phyloP scores from a whole-genome alignment of 2,329 filamentous ascomycete genomes.

The Aureobasidium musti region DNA sequence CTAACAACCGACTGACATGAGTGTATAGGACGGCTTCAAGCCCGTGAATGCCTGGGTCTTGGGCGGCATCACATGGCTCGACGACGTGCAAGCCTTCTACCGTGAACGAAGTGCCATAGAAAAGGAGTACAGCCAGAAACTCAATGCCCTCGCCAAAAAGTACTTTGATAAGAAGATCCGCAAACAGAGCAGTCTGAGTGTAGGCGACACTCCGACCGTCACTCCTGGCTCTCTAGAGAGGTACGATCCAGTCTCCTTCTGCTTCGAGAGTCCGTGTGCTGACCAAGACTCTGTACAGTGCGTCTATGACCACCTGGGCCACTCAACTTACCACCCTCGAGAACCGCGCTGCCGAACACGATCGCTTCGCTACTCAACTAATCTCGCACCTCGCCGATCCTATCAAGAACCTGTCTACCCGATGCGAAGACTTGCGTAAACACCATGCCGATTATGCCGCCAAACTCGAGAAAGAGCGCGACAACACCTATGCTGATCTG shows the following conservation, averaged over 20 bases:
- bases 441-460: constrained; percentile 84
- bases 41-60: constrained; percentile 84
- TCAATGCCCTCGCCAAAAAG: constrained; percentile 85
- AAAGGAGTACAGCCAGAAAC: constrained; percentile 92
- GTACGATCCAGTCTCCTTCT: constrained; percentile 45
- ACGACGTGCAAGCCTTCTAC: constrained; percentile 97
- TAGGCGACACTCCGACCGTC: constrained; percentile 88
- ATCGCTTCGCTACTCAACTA: constrained; percentile 77
- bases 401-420: constrained; percentile 68
- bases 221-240: constrained; percentile 94
- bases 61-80: constrained; percentile 89
- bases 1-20: constrained; percentile 30
- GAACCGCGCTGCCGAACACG: constrained; percentile 82
- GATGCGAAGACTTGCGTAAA: constrained; percentile 91
- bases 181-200: constrained; percentile 83
- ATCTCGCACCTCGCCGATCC: constrained; percentile 82
- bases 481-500: constrained; percentile 78
- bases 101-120: constrained; percentile 91
- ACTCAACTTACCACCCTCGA: constrained; percentile 91
- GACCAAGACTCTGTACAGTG: constrained; percentile 54
- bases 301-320: constrained; percentile 95
- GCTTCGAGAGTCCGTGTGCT: background rate
- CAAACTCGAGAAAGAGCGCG: constrained; percentile 87
- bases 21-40: constrained; percentile 85
- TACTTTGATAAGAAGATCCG: constrained; percentile 97